phyloP scores from a whole-genome alignment of 768 basidiomycete genomes.

The Lactifluus echinatus region DNA sequence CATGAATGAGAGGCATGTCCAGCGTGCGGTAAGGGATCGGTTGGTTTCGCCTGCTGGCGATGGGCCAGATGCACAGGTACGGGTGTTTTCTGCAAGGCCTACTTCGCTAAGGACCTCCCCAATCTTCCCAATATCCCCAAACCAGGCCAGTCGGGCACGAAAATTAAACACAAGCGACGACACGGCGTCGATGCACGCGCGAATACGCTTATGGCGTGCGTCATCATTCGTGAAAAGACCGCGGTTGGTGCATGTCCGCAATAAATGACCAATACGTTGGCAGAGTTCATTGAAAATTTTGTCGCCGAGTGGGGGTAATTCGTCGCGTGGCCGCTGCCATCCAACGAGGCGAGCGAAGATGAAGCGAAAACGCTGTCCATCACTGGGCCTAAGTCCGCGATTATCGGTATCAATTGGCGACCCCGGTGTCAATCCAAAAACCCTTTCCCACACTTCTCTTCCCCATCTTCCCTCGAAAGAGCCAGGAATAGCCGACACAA shows the following conservation, averaged over 20 bases:
- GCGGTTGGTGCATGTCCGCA: background rate
- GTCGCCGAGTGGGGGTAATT: background rate
- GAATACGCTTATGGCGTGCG: background rate
- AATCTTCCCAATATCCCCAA: background rate
- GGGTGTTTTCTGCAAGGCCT: background rate
- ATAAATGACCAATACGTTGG: background rate
- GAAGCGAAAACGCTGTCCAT: background rate
- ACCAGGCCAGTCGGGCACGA: background rate
- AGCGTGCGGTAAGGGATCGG: background rate
- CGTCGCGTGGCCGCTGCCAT: background rate
- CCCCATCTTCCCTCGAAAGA: slow-evolving; percentile 7
- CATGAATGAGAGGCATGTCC: slow-evolving; percentile 5
- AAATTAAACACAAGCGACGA: background rate
- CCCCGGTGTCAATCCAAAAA: background rate
- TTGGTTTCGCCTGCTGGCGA: background rate
- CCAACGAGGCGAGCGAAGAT: background rate
- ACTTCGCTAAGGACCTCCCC: background rate
- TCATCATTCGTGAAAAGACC: background rate
- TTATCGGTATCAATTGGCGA: background rate
- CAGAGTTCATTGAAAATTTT: background rate
- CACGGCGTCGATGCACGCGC: background rate
- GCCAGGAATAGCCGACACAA: slow-evolving; percentile 4
- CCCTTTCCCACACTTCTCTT: background rate
- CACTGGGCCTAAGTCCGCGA: no score
- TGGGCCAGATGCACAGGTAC: background rate